A percentile compares a stretch with the other conserved stretches of the same genome.
Evolutionary conservation across 768 basidiomycete species (phyloP).

Genomic region (Cyathus striatus): DNA sequence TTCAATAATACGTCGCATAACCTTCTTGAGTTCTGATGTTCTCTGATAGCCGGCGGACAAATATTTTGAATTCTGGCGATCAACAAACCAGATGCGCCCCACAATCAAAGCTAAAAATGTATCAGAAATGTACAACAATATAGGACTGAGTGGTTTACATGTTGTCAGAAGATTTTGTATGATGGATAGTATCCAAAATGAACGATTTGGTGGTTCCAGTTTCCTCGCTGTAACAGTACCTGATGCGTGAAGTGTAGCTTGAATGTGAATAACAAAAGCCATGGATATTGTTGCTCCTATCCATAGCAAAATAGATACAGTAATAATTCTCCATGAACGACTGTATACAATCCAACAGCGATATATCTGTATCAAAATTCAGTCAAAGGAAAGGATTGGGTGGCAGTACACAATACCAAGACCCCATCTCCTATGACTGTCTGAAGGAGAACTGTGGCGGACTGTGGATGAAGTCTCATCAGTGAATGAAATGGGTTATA

Average conservation of each 20-base stretch:
- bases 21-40: slow-evolving; percentile 2
- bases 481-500: too few relatives aligned
- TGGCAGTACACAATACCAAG: too few relatives aligned
- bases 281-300: slow-evolving; percentile 7
- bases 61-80: slow-evolving; percentile 1
- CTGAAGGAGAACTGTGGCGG: slow-evolving; percentile 3
- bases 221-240: slow-evolving; percentile 3
- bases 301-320: slow-evolving; percentile 13
- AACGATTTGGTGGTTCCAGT: slow-evolving; percentile 4
- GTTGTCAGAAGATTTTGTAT: slow-evolving; percentile 10
- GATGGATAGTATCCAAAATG: slow-evolving; percentile 10
- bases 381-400: too few relatives aligned
- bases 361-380: slow-evolving; percentile 12
- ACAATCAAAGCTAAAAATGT: slow-evolving; percentile 7
- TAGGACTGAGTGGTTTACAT: slow-evolving; percentile 2
- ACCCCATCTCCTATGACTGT: slow-evolving; percentile 9
- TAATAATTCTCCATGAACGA: slow-evolving; percentile 10
- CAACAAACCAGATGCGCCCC: slow-evolving; percentile 7
- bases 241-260: slow-evolving; percentile 4
- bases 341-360: slow-evolving; percentile 19
- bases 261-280: slow-evolving; percentile 5
- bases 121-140: not conserved
- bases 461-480: too few relatives aligned
- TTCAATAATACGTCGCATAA: slow-evolving; percentile 22
- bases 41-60: not conserved